Conservation (phyloP, 1,284 basidiomycete species). For the Exobasidium cylindrosporum region DNA sequence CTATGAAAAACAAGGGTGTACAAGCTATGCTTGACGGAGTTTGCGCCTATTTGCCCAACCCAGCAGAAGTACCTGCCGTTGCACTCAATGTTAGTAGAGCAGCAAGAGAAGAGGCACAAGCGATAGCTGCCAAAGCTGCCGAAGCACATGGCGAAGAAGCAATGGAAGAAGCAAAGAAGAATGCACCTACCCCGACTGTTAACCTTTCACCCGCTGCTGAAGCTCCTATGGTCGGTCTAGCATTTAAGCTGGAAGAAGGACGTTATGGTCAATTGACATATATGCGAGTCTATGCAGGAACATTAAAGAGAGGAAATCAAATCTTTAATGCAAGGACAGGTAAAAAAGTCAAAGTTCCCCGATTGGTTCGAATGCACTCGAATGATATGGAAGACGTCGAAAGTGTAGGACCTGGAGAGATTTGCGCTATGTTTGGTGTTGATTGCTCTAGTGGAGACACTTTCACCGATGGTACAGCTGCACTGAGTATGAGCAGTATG, state of each 20-base stretch:
- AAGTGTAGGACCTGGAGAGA: slow-evolving; percentile 93
- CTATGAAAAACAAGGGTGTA: slow-evolving; percentile 95
- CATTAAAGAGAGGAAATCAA: slow-evolving; percentile 74
- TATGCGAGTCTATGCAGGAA: slow-evolving; percentile 98
- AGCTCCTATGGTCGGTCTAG: slow-evolving; percentile 86
- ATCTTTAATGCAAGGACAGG: slow-evolving; percentile 94
- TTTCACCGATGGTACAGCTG: slow-evolving; percentile 66
- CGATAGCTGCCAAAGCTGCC: slow-evolving; percentile 39
- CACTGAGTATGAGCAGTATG: slow-evolving; percentile 75
- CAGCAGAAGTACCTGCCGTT: slow-evolving; percentile 72
- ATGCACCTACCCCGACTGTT: slow-evolving; percentile 39
- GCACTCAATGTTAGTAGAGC: slow-evolving; percentile 79
- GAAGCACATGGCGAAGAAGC: slow-evolving; percentile 30
- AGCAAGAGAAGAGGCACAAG: slow-evolving; percentile 36
- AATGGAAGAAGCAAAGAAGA: slow-evolving; percentile 29
- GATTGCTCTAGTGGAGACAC: slow-evolving; percentile 98
- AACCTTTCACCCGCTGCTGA: slow-evolving; percentile 54
- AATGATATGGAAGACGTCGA: slow-evolving; percentile 99
- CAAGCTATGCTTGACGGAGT: slow-evolving; percentile 93
- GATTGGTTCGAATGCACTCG: slow-evolving; percentile 95
- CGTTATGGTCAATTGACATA: slow-evolving; percentile 97
- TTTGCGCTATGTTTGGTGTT: slow-evolving; percentile 98
- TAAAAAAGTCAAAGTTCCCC: slow-evolving; percentile 97
- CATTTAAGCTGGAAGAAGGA: slow-evolving; percentile 98
- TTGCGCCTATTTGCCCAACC: slow-evolving; percentile 90